Base-by-base conservation (phyloP, 306 rosid genomes). In the Dryas alaskensis region DNA sequence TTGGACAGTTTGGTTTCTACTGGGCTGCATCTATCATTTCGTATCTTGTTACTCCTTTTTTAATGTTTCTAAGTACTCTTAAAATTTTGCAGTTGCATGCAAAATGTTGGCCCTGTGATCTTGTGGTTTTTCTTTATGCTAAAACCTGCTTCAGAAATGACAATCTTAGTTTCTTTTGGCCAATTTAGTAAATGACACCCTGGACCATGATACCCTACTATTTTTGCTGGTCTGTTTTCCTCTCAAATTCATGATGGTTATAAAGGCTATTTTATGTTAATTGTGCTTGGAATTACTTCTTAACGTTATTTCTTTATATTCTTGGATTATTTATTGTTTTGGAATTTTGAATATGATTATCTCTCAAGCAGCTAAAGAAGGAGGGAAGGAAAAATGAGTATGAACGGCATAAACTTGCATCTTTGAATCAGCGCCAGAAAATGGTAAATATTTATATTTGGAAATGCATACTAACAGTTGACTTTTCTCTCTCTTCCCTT, bases 301-400 rank as follows among this genome's bases (percentile, higher is more conserved):
- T 50, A 52, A 4, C 52, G 5, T 9, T 54, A 9, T 43, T 54
- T n/a, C 48, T 40, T 60, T 43, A 13, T 12, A 17, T 50, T 52
- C 14, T 74, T 63, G 8, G 37, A 68, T 37, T 53, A 70, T 65
- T 70, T 73, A 17, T 31, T 12, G 67, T 16, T 8, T 72, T 50
- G 65, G 19, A 54, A 37, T 44, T 49, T 31, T 48, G 60, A 46
- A 67, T 67, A 10, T 63, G 71, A 14, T 31, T 62, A 39, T 57
- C n/a, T 72, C 43, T n/a, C 73, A 74, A 60, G 45, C 97, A 91
- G 97, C 87, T 88, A 78, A 88, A 68, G 83, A 91, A 91, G 80
- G 94, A 85, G 79, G 97, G 97, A 76, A 88, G 97, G 82, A 91
- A 80, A 79, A 91, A 88, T 69, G 92, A 88, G 79, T 88, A 87